Base-by-base conservation (phyloP, 768 basidiomycete species). In the Saitozyma podzolica region DNA sequence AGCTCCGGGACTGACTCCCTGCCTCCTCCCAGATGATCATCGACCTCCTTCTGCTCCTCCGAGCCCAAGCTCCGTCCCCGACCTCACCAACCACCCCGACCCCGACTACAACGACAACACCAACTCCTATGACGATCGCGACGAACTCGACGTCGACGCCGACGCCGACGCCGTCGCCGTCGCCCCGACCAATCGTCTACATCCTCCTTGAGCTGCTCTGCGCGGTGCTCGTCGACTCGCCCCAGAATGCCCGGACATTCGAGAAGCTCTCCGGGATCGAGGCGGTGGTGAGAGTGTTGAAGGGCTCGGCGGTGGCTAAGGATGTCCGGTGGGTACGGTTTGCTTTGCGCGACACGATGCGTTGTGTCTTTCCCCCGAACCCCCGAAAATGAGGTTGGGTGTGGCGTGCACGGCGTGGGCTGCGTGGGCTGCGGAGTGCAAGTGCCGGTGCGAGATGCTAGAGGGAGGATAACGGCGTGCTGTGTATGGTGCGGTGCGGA, bases 151-250 rank as follows among this genome's bases (percentile, higher is more conserved):
- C 29, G 29, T 29, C 5, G 29, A 5, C 29, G 29, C 29, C 29
- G 29, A 29, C 29, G 29, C n/a, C 29, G 5, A 29, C 29, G 29
- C 5, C 5, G 29, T 2, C 29, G 29, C 29, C 29, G 29, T 2
- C 29, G 29, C 29, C 85, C 59, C 7, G 29, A 29, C 29, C 29
- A 29, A 83, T 94, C n/a, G 86, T 89, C 2, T 89, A 89, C 2
- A 82, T 84, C 9, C 82, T 90, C 8, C 82, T 97, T 17, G 94
- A 97, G 72, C 91, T 91, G 0, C 80, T 97, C 6, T 82, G 93
- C 16, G 92, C 90, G 67, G 83, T 92, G 40, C 83, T 97, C n/a
- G 94, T 95, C 13, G 94, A 97, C 76, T 86, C 89, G 1, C 84
- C 90, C 0, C 68, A 78, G 8, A 87, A 91, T 7, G 79, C 93